Evolutionary conservation across 805 yeast genomes (phyloP).

Genomic region (Candida fluviatilis): DNA sequence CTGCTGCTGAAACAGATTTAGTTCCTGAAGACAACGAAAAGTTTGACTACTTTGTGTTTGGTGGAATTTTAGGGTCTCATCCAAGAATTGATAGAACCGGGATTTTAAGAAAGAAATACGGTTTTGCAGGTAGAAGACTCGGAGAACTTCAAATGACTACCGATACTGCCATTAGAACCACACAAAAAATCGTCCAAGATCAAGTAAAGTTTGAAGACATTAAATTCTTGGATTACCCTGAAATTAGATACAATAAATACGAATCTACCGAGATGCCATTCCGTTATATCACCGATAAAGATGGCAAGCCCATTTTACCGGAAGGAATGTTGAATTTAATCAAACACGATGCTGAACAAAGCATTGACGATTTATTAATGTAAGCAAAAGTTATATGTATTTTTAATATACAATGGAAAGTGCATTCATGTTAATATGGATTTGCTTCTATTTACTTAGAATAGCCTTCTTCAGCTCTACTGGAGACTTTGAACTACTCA

Average conservation of each 20-base stretch:
- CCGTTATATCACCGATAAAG: slow-evolving; percentile 68
- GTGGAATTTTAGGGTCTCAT: slow-evolving; percentile 94
- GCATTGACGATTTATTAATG: slow-evolving; percentile 63
- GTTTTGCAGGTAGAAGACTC: slow-evolving; percentile 81
- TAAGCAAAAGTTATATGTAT: slow-evolving; percentile 3
- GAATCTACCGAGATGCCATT: slow-evolving; percentile 99
- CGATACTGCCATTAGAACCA: slow-evolving; percentile 93
- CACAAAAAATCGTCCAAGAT: slow-evolving; percentile 70
- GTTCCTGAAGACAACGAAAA: slow-evolving; percentile 59
- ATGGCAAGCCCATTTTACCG: slow-evolving; percentile 79
- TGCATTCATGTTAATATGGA: neutral
- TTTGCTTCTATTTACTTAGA: slow-evolving; percentile 7
- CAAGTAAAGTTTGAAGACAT: slow-evolving; percentile 62
- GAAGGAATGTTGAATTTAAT: slow-evolving; percentile 87
- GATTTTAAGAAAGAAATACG: slow-evolving; percentile 73
- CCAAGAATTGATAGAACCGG: slow-evolving; percentile 93
- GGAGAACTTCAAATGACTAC: slow-evolving; percentile 95
- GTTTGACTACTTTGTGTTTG: slow-evolving; percentile 89
- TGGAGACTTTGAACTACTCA: slow-evolving; percentile 17
- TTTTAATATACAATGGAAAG: neutral
- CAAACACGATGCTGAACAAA: slow-evolving; percentile 79
- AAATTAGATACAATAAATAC: slow-evolving; percentile 77
- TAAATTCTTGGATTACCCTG: slow-evolving; percentile 88
- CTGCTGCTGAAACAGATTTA: slow-evolving; percentile 74
- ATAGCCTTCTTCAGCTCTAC: slow-evolving; percentile 26